These are phyloP conservation scores for Termitomyces sp. DNA, from an alignment of 768 basidiomycete genomes.

Conservation along the genomic window DNA sequence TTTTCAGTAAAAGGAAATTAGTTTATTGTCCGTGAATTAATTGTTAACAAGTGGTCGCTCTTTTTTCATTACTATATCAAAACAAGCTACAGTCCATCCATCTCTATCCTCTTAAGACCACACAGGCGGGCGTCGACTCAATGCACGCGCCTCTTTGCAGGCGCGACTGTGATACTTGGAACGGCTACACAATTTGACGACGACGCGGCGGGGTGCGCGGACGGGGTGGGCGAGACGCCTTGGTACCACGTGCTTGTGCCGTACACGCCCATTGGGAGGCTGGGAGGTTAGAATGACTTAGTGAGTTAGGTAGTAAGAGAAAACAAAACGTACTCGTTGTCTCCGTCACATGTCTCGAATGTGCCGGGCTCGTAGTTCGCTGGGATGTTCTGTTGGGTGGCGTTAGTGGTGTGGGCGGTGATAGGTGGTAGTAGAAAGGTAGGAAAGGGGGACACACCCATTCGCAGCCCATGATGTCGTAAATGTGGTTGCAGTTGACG, in stretches of 20 bases:
- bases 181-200: constrained; percentile 58
- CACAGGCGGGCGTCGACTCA: too few species aligned
- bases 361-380: constrained; percentile 53
- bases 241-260: constrained; percentile 69
- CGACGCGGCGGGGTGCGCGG: constrained; percentile 50
- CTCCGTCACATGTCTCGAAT: constrained; percentile 65
- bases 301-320: background rate
- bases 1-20: too few species aligned
- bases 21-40: too few species aligned
- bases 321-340: constrained; percentile 35
- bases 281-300: constrained; percentile 3
- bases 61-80: too few species aligned
- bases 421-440: background rate
- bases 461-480: constrained; percentile 60
- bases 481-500: constrained; percentile 70
- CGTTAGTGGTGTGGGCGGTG: too few species aligned
- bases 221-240: constrained; percentile 51
- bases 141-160: constrained; percentile 12
- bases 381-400: constrained; percentile 60
- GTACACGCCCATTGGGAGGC: constrained; percentile 65
- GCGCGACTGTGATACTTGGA: constrained; percentile 27
- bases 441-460: constrained; percentile 29
- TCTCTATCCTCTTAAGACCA: too few species aligned
- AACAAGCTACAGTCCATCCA: too few species aligned
- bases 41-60: too few species aligned